A percentile compares a stretch with the other conserved stretches of the same genome.
These are phyloP conservation scores for Tolypocladium tropicale DNA, from an alignment of 2,329 filamentous ascomycete species.

Conservation along the genomic window DNA sequence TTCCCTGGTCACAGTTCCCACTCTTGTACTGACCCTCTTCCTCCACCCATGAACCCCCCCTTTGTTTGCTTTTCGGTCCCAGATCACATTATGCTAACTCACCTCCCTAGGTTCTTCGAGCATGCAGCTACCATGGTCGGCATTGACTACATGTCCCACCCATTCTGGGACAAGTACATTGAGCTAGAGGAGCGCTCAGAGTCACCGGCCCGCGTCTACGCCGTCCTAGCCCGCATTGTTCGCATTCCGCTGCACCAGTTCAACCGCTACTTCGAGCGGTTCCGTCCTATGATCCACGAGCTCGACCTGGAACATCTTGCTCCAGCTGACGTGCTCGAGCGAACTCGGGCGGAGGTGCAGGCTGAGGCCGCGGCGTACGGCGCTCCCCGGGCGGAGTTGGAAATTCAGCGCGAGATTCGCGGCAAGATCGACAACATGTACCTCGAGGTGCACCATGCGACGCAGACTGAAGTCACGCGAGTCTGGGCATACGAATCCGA, in stretches of 20 bases:
- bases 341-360: conserved; percentile 63
- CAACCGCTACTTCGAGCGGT: conserved; percentile 86
- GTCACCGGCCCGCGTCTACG: conserved; percentile 73
- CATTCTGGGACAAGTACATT: conserved; percentile 98
- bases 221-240: conserved; percentile 71
- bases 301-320: conserved; percentile 66
- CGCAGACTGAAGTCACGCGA: conserved; percentile 80
- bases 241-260: conserved; percentile 94
- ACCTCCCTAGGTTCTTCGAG: conserved; percentile 72
- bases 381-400: conserved; percentile 52
- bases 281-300: conserved; percentile 64
- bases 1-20: conserved; percentile 33
- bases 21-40: conserved; percentile 50
- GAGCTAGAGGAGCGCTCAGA: conserved; percentile 93
- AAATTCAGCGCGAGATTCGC: conserved; percentile 75
- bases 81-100: conserved; percentile 15
- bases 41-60: conserved; percentile 9
- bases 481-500: conserved; percentile 92
- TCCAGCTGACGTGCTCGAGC: conserved; percentile 54
- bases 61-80: conserved; percentile 1
- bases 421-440: conserved; percentile 70
- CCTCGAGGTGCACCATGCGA: conserved; percentile 69
- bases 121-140: conserved; percentile 77
- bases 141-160: conserved; percentile 86
- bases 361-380: conserved; percentile 47